These are phyloP conservation scores for Fusarium caatingaense DNA, from an alignment of 2,329 filamentous ascomycete species.

Conservation along the genomic window DNA sequence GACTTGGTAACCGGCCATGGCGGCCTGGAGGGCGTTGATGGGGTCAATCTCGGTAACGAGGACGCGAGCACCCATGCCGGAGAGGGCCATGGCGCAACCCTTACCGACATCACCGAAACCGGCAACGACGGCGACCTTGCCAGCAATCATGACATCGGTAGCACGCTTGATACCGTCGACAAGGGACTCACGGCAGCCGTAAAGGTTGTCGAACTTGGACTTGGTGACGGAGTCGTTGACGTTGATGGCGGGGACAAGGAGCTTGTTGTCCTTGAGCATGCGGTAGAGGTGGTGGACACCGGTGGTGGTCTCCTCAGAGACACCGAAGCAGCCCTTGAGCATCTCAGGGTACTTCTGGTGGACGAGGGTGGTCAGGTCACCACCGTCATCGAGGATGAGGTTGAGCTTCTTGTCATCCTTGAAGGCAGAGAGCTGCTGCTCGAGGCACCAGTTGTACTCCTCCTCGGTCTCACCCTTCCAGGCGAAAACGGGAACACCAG, in stretches of 20 bases:
- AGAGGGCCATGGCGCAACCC: slow-evolving; percentile 95
- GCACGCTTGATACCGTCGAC: slow-evolving; percentile 99
- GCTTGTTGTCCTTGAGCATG: slow-evolving; percentile 91
- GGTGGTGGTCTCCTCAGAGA: slow-evolving; percentile 99
- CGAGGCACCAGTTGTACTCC: slow-evolving; percentile 99
- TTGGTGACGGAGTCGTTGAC: slow-evolving; percentile 99
- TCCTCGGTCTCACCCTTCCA: slow-evolving; percentile 96
- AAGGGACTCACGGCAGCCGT: slow-evolving; percentile 98
- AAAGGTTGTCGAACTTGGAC: slow-evolving; percentile 99
- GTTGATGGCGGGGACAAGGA: slow-evolving; percentile 96
- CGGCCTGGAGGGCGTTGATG: slow-evolving; percentile 99
- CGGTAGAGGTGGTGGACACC: slow-evolving; percentile 99
- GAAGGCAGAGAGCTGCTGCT: slow-evolving; percentile 97
- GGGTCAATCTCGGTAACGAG: slow-evolving; percentile 97
- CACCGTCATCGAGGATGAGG: slow-evolving; percentile 98
- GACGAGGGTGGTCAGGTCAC: slow-evolving; percentile 94
- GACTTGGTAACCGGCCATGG: slow-evolving; percentile 97
- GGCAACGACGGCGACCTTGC: slow-evolving; percentile 97
- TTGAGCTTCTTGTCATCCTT: slow-evolving; percentile 97
- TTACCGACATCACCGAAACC: slow-evolving; percentile 99
- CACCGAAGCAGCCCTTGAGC: slow-evolving; percentile 97
- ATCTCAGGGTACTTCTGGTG: slow-evolving; percentile 98
- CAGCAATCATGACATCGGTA: slow-evolving; percentile 99
- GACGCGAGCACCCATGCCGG: slow-evolving; percentile 97
- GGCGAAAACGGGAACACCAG: slow-evolving; percentile 86